Evolutionary conservation across 805 yeast species (phyloP), one percentile per base, ranked within the genome.

Genomic region (Ogataea nitratoaversa): DNA sequence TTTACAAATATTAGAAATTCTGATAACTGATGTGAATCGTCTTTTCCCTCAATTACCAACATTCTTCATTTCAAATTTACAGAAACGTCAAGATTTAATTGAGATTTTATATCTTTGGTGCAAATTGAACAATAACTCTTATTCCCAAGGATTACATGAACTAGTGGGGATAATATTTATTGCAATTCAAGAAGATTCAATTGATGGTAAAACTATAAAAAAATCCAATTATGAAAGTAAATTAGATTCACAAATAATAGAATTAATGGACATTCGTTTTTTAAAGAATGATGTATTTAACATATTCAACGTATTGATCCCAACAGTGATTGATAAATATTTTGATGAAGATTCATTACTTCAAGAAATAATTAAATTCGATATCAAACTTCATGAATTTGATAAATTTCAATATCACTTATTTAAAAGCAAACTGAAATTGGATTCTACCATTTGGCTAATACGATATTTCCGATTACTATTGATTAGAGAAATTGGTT

Each of bases 121-220:
- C 42, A 72, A 71, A 54, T 66, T 73, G 46, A 67, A 70, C 40
- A 50, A 50, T 8, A 48, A 47, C 12, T 29, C 38, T 3, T 72
- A 72, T 45, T 70, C 68, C 45, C 82, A 76, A 52, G 82, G 82
- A 1, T 53, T 74, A 36, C 82, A 76, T 56, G 82, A 76, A 51
- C 57, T 76, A 4, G 56, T 70, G 38, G 82, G 80, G 1, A 51
- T 75, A 39, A 60, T 76, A 7, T 74, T 63, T 50, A 58, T 70
- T 16, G 65, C 64, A 38, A 42, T 76, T 17, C 47, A 54, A 27
- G 50, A 54, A 8, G 81, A 76, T 45, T 52, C 2, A 39, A 48
- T 29, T 36, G 38, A 2, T n/a, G n/a, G n/a, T n/a, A n/a, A n/a
- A n/a, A n/a, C n/a, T n/a, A n/a, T n/a, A n/a, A n/a, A n/a, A n/a